Percentiles rank a stretch among this genome's conserved stretches.
Conservation (phyloP, 192 early-diverging fungal species). For the Backusella australiensis region DNA sequence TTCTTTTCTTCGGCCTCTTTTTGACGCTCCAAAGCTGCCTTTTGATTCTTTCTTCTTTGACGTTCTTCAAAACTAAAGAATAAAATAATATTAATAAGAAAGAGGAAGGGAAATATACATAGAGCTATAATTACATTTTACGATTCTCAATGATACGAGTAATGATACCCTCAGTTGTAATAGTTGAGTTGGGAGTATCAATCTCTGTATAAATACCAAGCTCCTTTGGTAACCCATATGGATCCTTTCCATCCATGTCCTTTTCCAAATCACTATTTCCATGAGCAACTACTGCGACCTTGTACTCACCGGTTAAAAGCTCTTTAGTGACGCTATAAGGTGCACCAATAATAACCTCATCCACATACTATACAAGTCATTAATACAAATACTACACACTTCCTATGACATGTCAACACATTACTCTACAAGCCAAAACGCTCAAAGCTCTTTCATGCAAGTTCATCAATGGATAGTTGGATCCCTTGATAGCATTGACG, state of each 20-base stretch:
- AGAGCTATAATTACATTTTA: conserved; percentile 56
- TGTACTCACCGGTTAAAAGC: conserved; percentile 83
- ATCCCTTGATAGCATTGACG: conserved; percentile 83
- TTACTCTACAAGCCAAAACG: conserved; percentile 89
- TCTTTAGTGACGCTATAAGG: conserved; percentile 87
- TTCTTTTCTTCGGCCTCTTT: conserved; percentile 56
- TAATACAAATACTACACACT: background rate
- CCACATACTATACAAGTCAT: conserved; percentile 63
- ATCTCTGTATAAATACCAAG: conserved; percentile 79
- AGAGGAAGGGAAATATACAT: background rate
- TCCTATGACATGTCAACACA: background rate
- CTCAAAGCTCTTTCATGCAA: conserved; percentile 90
- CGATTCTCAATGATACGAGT: conserved; percentile 86
- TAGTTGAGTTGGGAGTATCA: conserved; percentile 68
- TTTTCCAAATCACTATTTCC: conserved; percentile 63
- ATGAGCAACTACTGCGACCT: conserved; percentile 79
- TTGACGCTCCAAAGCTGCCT: conserved; percentile 64
- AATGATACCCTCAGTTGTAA: conserved; percentile 88
- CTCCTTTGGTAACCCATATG: conserved; percentile 81
- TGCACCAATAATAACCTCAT: conserved; percentile 92
- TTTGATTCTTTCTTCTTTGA: conserved; percentile 72
- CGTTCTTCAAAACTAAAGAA: conserved; percentile 62
- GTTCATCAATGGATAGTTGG: conserved; percentile 94
- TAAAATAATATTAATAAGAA: background rate
- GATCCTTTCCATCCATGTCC: conserved; percentile 77